phyloP scores from a whole-genome alignment of 371 early-diverging fungal species.

The Gilbertella persicaria region DNA sequence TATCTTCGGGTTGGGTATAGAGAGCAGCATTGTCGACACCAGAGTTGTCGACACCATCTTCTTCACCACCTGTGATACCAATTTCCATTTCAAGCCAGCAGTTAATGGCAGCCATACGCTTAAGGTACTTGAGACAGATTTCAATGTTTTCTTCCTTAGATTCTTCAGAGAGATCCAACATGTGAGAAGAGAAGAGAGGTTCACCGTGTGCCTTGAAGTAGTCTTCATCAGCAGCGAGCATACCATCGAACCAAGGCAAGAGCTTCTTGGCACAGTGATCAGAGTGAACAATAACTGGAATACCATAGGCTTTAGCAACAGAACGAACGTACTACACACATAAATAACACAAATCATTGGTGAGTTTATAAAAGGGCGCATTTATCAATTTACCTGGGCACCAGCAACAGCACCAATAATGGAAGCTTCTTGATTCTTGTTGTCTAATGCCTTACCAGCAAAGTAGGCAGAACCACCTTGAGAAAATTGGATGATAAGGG shows the following conservation, averaged over 20 bases:
- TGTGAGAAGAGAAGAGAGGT: constrained; percentile 94
- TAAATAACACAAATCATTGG: neutral
- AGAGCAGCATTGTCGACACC: constrained; percentile 82
- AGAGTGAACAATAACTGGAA: constrained; percentile 87
- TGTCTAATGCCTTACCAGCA: constrained; percentile 89
- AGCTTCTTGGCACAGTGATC: constrained; percentile 96
- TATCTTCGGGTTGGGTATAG: constrained; percentile 92
- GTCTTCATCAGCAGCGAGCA: constrained; percentile 88
- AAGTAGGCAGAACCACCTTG: constrained; percentile 88
- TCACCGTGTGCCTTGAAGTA: constrained; percentile 89
- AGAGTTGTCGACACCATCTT: constrained; percentile 94
- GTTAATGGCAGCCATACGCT: constrained; percentile 85
- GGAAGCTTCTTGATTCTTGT: constrained; percentile 85
- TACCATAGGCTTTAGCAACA: constrained; percentile 87
- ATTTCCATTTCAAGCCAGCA: constrained; percentile 93
- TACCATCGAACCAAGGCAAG: constrained; percentile 92
- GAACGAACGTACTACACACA: constrained; percentile 66
- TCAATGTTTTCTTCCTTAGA: constrained; percentile 89
- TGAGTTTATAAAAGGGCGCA: neutral
- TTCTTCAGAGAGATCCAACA: constrained; percentile 92
- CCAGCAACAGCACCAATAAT: constrained; percentile 89
- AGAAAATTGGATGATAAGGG: constrained; percentile 91
- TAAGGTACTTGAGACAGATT: constrained; percentile 82
- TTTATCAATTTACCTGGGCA: constrained; percentile 54
- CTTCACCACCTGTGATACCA: constrained; percentile 95